A percentile compares a stretch with the other conserved stretches of the same genome.
Evolutionary conservation across 1,139 yeast genomes (phyloP).

Genomic region (Hyphopichia buzzinii): DNA sequence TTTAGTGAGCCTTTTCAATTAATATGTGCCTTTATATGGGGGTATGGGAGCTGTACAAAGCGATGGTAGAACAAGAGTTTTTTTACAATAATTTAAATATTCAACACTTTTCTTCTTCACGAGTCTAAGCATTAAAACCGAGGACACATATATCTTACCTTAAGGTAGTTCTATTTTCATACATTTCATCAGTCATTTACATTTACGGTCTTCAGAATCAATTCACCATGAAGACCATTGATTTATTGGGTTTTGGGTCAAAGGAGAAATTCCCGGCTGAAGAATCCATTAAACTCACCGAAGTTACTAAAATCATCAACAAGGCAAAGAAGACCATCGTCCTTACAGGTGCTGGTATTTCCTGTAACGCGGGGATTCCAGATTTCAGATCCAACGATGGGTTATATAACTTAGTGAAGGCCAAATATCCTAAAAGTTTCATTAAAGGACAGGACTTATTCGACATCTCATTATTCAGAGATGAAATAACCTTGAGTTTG

Average conservation of each 20-base stretch:
- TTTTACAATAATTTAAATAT: too few relatives aligned
- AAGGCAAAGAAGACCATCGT: conserved; percentile 54
- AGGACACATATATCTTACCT: too few relatives aligned
- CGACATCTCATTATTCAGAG: conserved; percentile 78
- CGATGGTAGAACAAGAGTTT: not conserved
- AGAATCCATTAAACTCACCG: conserved; percentile 33
- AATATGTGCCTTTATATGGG: too few relatives aligned
- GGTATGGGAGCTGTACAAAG: not conserved
- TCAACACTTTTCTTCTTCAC: not conserved
- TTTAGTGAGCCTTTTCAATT: not conserved
- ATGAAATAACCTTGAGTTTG: conserved; percentile 56
- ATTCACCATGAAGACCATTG: conserved; percentile 30
- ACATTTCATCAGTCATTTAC: too few relatives aligned
- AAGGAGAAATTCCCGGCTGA: conserved; percentile 23
- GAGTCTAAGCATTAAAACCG: too few relatives aligned
- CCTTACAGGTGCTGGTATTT: conserved; percentile 92
- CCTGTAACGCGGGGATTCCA: conserved; percentile 96
- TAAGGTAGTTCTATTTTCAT: too few relatives aligned
- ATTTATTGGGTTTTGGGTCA: conserved; percentile 18
- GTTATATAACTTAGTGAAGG: conserved; percentile 70
- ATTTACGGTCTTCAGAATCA: not conserved
- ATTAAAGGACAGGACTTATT: conserved; percentile 87
- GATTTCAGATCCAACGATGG: conserved; percentile 88
- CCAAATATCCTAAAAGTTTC: conserved; percentile 57
- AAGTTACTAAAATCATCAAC: conserved; percentile 40